Percentiles rank a stretch among this genome's conserved stretches.
Conservation (phyloP, 192 early-diverging fungal genomes). For the Coemansia sp. region DNA sequence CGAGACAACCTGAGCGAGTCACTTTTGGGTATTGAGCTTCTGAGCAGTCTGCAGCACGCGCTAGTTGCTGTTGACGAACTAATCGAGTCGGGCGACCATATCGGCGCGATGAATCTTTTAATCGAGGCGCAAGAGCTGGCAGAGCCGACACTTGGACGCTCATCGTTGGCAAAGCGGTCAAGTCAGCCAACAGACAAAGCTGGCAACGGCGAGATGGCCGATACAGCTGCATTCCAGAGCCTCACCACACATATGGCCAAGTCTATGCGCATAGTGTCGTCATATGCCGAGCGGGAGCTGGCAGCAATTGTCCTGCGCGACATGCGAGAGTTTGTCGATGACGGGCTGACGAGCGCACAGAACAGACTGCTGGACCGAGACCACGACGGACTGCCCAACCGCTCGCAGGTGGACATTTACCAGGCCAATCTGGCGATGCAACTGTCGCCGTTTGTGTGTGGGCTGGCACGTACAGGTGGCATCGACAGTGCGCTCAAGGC, state of each 20-base stretch:
- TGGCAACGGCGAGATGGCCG: constrained; percentile 9
- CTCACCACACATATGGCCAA: constrained; percentile 29
- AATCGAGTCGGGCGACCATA: constrained; percentile 77
- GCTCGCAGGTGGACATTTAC: constrained; percentile 47
- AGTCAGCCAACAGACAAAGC: not conserved
- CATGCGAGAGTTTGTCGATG: constrained; percentile 51
- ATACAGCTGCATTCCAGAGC: constrained; percentile 31
- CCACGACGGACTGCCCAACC: constrained; percentile 12
- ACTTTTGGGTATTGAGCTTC: constrained; percentile 66
- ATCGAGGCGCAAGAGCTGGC: constrained; percentile 70
- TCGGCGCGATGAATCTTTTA: constrained; percentile 86
- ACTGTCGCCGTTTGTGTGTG: constrained; percentile 73
- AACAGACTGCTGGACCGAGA: constrained; percentile 14
- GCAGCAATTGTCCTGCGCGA: constrained; percentile 50
- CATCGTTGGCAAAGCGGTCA: not conserved
- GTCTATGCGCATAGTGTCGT: constrained; percentile 15
- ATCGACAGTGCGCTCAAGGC: constrained; percentile 66
- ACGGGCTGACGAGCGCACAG: constrained; percentile 32
- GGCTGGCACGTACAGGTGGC: constrained; percentile 72
- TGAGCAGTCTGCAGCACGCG: constrained; percentile 74
- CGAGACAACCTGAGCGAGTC: constrained; percentile 70
- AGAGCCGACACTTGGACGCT: constrained; percentile 16
- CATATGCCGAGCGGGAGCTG: constrained; percentile 44
- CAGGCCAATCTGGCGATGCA: constrained; percentile 50
- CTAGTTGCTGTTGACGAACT: constrained; percentile 84